Base-by-base conservation (phyloP, 345 rosid genomes). In the Angophora floribunda region DNA sequence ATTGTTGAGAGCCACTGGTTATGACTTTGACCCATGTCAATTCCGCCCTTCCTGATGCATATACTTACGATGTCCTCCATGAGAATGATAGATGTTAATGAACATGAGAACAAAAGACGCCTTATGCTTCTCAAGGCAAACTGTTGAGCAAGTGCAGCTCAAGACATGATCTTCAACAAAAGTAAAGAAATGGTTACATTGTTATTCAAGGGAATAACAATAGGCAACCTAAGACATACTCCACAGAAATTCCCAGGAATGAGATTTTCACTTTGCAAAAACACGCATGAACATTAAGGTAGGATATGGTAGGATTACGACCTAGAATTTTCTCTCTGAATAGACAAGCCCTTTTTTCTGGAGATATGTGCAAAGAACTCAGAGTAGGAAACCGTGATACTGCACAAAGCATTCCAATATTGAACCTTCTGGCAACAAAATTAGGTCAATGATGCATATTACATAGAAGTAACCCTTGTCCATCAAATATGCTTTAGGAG, bases 1-100 rank as follows among this genome's bases (percentile, higher is more conserved):
- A 98, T 90, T 1, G 98, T 96, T 44, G 99, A 93, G 57, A 97
- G 97, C 99, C 99, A 98, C 86, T 88, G 95, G 47, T 93, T 93
- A 93, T 98, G 99, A 85, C 94, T 95, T 89, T 94, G 98, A 36
- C 93, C 93, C 70, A 85, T 36, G 91, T 96, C 98, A 85, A 91
- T 85, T 65, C 99, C 99, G 90, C 99, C 99, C 88, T 94, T 93
- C 90, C 98, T 92, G 70, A 93, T 61, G 85, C 85, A 87, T 88
- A 96, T 91, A 88, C 96, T 91, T 88, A 85, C 53, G 44, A 93
- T 7, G 44, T 95, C 96, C 99, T 97, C 91, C 85, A 84, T 8
- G 45, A 45, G 59, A 55, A 49, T 80, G 9, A 52, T 14, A 75
- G 28, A 85, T 50, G 13, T 53, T 53, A 53, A 52, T 50, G 57